These are phyloP conservation scores for Linum trigynum DNA, from an alignment of 345 rosid genomes.

Conservation along the genomic window DNA sequence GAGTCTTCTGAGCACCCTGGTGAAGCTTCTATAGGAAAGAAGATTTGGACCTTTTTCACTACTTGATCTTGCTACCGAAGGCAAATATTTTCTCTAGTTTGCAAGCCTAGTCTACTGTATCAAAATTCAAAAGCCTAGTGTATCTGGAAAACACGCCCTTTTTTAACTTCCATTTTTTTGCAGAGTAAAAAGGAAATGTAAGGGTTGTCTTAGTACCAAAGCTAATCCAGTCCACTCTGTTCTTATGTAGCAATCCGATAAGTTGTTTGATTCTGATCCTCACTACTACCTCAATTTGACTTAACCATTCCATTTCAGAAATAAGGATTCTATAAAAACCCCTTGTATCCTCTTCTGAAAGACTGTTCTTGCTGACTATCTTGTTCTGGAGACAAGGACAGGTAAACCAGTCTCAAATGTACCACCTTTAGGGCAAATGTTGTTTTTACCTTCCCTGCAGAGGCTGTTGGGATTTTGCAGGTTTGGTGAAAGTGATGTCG, in stretches of 20 bases:
- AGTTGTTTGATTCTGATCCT: not conserved
- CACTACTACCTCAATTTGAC: not conserved
- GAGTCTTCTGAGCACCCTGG: slow-evolving; percentile 47
- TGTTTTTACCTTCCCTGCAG: not conserved
- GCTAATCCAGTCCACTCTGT: not conserved
- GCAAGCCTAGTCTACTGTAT: not conserved
- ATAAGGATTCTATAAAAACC: too few relatives aligned
- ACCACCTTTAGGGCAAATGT: not conserved
- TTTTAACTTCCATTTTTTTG: not conserved
- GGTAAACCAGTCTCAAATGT: too few relatives aligned
- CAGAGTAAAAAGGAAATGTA: not conserved
- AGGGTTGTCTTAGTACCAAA: not conserved
- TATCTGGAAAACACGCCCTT: not conserved
- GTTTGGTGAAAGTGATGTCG: not conserved
- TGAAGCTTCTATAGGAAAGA: slow-evolving; percentile 61
- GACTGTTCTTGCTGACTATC: too few relatives aligned
- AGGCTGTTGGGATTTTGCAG: not conserved
- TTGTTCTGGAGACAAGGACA: too few relatives aligned
- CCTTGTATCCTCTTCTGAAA: too few relatives aligned
- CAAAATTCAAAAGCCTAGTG: not conserved
- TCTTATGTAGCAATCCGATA: not conserved
- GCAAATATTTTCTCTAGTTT: not conserved
- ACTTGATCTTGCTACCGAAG: slow-evolving; percentile 25
- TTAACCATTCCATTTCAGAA: too few relatives aligned
- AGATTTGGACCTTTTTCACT: slow-evolving; percentile 78